phyloP scores from a whole-genome alignment of 345 rosid genomes.

The Nephelium lappaceum region DNA sequence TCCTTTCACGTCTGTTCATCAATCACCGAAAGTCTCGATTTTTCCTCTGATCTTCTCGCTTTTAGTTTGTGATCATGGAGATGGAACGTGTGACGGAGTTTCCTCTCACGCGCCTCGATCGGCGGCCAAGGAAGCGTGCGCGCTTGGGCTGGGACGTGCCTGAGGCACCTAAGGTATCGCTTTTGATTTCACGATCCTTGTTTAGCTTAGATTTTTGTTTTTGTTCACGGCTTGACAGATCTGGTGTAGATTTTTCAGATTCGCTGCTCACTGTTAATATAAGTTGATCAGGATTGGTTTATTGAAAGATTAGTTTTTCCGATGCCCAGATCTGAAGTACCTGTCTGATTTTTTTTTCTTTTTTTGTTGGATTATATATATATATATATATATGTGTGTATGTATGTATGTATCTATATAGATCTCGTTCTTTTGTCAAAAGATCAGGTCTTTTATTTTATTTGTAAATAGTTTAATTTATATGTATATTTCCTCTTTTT shows the following conservation, averaged over 20 bases:
- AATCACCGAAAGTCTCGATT: not conserved
- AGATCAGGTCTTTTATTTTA: not conserved
- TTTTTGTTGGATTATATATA: not conserved
- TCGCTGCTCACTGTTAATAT: not conserved
- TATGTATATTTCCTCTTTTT: no score
- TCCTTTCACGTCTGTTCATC: not conserved
- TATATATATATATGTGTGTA: no score
- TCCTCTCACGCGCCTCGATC: conserved; percentile 71
- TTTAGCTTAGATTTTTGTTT: not conserved
- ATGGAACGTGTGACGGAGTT: conserved; percentile 79
- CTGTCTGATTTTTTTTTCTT: not conserved
- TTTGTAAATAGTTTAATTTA: no score
- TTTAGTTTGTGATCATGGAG: conserved; percentile 56
- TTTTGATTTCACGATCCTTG: not conserved
- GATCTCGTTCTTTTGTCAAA: not conserved
- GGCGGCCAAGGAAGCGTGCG: conserved; percentile 84
- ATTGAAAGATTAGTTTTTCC: not conserved
- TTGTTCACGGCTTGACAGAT: conserved; percentile 6
- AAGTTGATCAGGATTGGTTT: not conserved
- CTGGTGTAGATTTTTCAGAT: not conserved
- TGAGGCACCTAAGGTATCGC: conserved; percentile 60
- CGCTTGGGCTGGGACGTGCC: conserved; percentile 95
- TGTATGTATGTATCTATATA: not conserved
- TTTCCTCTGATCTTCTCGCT: conserved; percentile 4
- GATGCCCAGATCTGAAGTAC: not conserved